Evolutionary conservation across 352 stramenopile genomes (phyloP).

Genomic region (Globisporangium nagaii): DNA sequence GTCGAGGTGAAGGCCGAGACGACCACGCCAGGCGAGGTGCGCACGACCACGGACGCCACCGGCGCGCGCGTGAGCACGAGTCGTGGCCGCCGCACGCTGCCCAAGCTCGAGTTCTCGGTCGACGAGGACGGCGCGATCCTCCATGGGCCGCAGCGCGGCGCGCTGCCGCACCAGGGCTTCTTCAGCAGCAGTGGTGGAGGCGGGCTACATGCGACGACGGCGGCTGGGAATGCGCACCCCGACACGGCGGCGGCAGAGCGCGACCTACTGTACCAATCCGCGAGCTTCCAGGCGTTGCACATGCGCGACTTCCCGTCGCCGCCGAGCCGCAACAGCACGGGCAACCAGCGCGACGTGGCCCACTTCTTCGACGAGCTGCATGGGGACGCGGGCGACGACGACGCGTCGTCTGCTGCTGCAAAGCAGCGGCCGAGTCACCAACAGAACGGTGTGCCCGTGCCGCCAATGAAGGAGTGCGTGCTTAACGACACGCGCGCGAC

Average conservation of each 20-base stretch:
- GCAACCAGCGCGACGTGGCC: conserved; percentile 4
- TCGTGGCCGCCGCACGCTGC: conserved; percentile 59
- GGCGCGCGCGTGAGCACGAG: conserved; percentile 56
- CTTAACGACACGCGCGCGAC: conserved; percentile 79
- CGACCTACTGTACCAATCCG: conserved; percentile 29
- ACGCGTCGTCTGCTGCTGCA: neutral
- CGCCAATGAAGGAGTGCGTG: conserved; percentile 78
- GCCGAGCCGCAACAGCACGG: conserved; percentile 2
- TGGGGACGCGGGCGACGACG: neutral
- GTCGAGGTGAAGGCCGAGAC: conserved; percentile 87
- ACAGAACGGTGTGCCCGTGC: neutral
- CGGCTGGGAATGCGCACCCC: neutral
- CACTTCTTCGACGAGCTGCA: conserved; percentile 8
- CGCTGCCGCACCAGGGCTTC: conserved; percentile 9
- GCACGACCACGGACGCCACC: conserved; percentile 59
- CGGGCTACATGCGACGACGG: neutral
- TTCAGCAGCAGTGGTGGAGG: conserved; percentile 1
- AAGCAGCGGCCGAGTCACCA: neutral
- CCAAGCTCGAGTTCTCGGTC: conserved; percentile 82
- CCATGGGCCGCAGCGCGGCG: conserved; percentile 62
- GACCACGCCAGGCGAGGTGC: conserved; percentile 72
- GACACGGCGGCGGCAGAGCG: conserved; percentile 20
- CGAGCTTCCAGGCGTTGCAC: conserved; percentile 49
- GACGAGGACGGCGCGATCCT: conserved; percentile 79
- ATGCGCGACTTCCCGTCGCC: conserved; percentile 44